Evolutionary conservation across 202 grass and related monocot species (phyloP).

Genomic region (Musa balbisiana): DNA sequence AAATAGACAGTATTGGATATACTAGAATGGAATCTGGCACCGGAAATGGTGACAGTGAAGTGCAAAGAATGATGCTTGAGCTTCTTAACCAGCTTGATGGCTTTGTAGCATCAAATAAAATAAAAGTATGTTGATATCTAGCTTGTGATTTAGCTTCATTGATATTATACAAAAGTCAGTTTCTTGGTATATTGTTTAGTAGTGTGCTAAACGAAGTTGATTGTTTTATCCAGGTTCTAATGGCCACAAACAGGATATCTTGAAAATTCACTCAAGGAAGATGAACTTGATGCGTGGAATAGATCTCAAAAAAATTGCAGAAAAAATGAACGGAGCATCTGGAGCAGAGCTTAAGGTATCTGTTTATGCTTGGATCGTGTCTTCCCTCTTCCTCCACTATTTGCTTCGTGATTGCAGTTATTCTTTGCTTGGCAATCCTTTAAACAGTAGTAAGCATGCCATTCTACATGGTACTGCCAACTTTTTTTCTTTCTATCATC

Average conservation of each 20-base stretch:
- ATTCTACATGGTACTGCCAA: no score
- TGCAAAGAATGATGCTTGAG: slow-evolving; percentile 97
- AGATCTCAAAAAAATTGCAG: slow-evolving; percentile 96
- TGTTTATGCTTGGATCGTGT: neutral
- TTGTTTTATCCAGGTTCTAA: slow-evolving; percentile 59
- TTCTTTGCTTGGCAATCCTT: neutral
- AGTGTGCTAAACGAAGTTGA: neutral
- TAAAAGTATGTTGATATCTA: slow-evolving; percentile 44
- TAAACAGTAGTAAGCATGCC: neutral
- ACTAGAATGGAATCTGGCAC: slow-evolving; percentile 92
- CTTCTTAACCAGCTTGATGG: slow-evolving; percentile 99
- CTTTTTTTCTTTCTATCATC: no score
- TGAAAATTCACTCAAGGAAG: slow-evolving; percentile 97
- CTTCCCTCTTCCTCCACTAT: neutral
- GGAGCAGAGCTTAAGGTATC: slow-evolving; percentile 94
- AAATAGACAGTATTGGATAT: slow-evolving; percentile 95
- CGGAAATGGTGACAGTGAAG: slow-evolving; percentile 96
- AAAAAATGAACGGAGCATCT: slow-evolving; percentile 89
- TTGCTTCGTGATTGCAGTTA: neutral
- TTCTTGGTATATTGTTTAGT: neutral
- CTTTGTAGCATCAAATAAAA: slow-evolving; percentile 99
- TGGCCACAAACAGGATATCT: slow-evolving; percentile 98
- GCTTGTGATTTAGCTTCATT: slow-evolving; percentile 15
- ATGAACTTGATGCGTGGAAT: slow-evolving; percentile 99
- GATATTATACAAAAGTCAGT: neutral